Percentiles rank a stretch among this genome's conserved stretches.
phyloP scores from a whole-genome alignment of 1,284 basidiomycete species.

The Pulchroboletus neoregius region DNA sequence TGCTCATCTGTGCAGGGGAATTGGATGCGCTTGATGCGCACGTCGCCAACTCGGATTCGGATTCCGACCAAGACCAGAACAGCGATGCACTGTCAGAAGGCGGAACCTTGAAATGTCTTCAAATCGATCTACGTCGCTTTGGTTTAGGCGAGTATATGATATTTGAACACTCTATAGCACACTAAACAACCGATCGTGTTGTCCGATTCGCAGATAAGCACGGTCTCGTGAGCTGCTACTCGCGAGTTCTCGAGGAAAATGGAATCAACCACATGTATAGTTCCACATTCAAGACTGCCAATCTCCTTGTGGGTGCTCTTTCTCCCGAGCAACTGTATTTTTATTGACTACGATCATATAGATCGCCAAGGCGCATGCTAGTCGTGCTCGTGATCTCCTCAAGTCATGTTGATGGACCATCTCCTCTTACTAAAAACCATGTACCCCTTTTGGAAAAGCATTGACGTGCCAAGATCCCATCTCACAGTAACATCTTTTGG shows the following conservation, averaged over 20 bases:
- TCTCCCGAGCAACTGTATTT: not conserved
- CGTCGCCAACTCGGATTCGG: conserved; percentile 26
- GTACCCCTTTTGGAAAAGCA: conserved; percentile 2
- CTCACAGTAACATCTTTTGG: conserved; percentile 12
- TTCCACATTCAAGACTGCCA: conserved; percentile 81
- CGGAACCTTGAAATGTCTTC: conserved; percentile 55
- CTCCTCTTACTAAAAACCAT: conserved; percentile 2
- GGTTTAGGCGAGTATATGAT: conserved; percentile 52
- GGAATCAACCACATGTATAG: conserved; percentile 82
- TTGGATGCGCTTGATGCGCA: conserved; percentile 53
- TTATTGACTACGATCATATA: conserved; percentile 12
- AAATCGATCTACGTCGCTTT: conserved; percentile 66
- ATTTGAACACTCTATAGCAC: not conserved
- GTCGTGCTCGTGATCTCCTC: conserved; percentile 31
- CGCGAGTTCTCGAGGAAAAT: conserved; percentile 62
- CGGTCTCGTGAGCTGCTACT: conserved; percentile 74
- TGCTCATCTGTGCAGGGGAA: conserved; percentile 69
- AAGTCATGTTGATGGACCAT: conserved; percentile 27
- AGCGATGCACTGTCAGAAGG: conserved; percentile 30
- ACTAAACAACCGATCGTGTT: conserved; percentile 1
- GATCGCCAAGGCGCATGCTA: conserved; percentile 29
- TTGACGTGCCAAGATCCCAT: not conserved
- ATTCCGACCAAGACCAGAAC: conserved; percentile 36
- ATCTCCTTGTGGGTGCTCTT: conserved; percentile 55
- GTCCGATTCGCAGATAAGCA: conserved; percentile 52